These are phyloP conservation scores for Cubamyces sp. DNA, from an alignment of 768 basidiomycete species.

Conservation along the genomic window DNA sequence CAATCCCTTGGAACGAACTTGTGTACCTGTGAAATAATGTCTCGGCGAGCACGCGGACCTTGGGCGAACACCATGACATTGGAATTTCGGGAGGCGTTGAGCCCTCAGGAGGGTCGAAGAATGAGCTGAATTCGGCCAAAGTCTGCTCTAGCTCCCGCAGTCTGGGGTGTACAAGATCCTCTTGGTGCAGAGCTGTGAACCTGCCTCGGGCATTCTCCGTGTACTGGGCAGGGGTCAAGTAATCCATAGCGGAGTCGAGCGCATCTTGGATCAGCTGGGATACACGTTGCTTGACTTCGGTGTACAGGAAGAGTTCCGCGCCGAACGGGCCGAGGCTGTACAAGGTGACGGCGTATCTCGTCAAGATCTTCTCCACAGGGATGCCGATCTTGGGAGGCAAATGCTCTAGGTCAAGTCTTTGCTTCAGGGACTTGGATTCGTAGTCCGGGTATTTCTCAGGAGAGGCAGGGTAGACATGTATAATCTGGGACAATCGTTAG, in stretches of 20 bases:
- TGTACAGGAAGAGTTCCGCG: constrained; percentile 72
- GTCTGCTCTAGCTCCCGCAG: constrained; percentile 52
- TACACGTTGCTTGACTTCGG: constrained; percentile 59
- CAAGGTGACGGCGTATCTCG: constrained; percentile 63
- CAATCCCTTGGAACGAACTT: constrained; percentile 72
- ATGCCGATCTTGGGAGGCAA: constrained; percentile 45
- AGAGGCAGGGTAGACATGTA: constrained; percentile 59
- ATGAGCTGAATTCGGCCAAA: constrained; percentile 48
- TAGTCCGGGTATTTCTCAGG: constrained; percentile 55
- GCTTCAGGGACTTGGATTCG: constrained; percentile 59
- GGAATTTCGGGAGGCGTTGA: constrained; percentile 46
- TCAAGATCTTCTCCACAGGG: constrained; percentile 61
- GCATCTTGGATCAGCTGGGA: constrained; percentile 40
- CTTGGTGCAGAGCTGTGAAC: background rate
- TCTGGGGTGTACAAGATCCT: constrained; percentile 38
- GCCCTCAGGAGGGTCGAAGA: constrained; percentile 39
- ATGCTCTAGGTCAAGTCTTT: constrained; percentile 47
- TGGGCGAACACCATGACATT: constrained; percentile 74
- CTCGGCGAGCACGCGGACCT: constrained; percentile 65
- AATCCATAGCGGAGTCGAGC: constrained; percentile 32
- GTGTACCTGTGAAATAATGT: constrained; percentile 59
- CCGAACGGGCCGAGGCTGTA: constrained; percentile 72
- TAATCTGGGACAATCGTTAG: constrained; percentile 42
- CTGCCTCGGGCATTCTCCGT: background rate
- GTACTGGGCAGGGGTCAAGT: constrained; percentile 24